phyloP scores from a whole-genome alignment of 768 basidiomycete genomes.

The Lactarius tabidus region DNA sequence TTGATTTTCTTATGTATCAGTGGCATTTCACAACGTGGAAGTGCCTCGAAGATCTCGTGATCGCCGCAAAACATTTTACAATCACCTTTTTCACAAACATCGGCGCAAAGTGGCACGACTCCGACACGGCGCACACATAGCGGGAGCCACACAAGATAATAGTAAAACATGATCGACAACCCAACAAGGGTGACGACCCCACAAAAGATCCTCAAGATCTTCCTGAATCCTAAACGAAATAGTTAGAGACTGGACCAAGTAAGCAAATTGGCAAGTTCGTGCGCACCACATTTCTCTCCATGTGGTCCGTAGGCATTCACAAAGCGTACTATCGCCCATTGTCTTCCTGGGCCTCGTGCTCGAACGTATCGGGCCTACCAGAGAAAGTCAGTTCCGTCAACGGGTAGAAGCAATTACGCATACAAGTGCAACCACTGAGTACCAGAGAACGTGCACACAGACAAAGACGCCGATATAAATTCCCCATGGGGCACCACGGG shows the following conservation, averaged over 20 bases:
- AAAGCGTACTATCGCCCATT: neutral
- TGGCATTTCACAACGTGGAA: no score
- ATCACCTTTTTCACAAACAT: no score
- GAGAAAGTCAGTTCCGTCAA: neutral
- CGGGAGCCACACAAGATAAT: no score
- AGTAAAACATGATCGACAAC: no score
- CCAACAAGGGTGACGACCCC: conserved; percentile 6
- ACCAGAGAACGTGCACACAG: neutral
- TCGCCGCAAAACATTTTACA: no score
- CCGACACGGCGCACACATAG: no score
- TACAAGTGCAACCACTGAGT: neutral
- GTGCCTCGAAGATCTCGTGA: no score
- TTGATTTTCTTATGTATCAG: no score
- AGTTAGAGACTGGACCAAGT: neutral
- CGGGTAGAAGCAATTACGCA: neutral
- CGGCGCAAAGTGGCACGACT: no score
- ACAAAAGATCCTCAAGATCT: conserved; percentile 2
- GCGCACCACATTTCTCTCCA: conserved; percentile 1
- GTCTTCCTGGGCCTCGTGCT: neutral
- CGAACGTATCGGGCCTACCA: neutral
- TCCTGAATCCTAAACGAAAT: conserved; percentile 6
- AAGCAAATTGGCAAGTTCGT: neutral
- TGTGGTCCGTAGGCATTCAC: conserved; percentile 5
- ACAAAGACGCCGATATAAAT: neutral
- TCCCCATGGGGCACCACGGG: neutral